A percentile compares a stretch with the other conserved stretches of the same genome.
Conservation (phyloP, 129 eudicot species). For the Logfia minima region DNA sequence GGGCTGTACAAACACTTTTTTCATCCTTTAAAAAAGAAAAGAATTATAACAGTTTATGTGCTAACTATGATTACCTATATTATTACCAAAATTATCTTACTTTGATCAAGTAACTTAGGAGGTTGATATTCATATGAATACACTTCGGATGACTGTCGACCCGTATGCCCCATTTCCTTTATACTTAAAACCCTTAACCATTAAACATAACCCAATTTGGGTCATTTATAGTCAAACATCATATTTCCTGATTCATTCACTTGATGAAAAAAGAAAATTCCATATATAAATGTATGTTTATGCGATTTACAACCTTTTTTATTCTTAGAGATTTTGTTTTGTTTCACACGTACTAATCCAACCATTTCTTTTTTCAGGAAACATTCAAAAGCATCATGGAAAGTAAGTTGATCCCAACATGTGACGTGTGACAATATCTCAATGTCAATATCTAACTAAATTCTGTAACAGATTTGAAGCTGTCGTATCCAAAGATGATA, state of each 20-base stretch:
- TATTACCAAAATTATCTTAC: neutral
- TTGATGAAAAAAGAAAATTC: neutral
- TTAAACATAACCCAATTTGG: neutral
- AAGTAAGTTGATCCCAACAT: slow-evolving; percentile 49
- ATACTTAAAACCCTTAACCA: neutral
- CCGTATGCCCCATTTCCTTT: neutral
- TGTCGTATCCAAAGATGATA: slow-evolving; percentile 92
- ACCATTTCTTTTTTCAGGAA: slow-evolving; percentile 52
- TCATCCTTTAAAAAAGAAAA: neutral
- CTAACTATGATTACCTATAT: neutral
- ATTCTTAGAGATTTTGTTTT: neutral
- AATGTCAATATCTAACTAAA: slow-evolving; percentile 10
- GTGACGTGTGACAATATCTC: neutral
- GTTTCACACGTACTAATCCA: slow-evolving; percentile 6
- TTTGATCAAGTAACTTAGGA: neutral
- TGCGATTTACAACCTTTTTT: neutral
- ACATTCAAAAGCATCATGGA: slow-evolving; percentile 85
- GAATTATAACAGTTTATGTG: neutral
- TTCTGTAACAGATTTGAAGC: slow-evolving; percentile 63
- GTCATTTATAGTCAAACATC: neutral
- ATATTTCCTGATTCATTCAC: slow-evolving; percentile 2
- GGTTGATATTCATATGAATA: neutral
- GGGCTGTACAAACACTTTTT: neutral
- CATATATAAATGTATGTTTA: neutral
- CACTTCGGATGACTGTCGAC: neutral